Base-by-base conservation (phyloP, 129 eudicot genomes). In the Tagetes erecta region DNA sequence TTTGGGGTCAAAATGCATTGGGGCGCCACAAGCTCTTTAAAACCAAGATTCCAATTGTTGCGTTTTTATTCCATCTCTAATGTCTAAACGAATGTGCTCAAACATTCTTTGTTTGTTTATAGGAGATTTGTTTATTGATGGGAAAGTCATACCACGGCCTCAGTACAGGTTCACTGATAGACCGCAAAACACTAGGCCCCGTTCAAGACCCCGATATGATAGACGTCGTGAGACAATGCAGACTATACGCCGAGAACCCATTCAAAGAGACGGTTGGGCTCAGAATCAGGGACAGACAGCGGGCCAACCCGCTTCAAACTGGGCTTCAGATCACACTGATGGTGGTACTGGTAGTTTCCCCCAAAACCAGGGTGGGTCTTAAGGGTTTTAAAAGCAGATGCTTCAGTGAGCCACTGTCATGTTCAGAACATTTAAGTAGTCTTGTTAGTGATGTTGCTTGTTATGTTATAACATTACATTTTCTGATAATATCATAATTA, bases 61-160 rank as follows among this genome's bases (percentile, higher is more conserved):
- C 62, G 30, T 59, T 68, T 2, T 33, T 41, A 20, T 67, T 53
- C 80, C 42, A 11, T 73, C 6, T 27, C 9, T 39, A 13, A 57
- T 65, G 6, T 3, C 49, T 35, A 9, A 6, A 10, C 63, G 11
- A 5, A 37, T 36, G 33, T 67, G 8, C 65, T 20, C 33, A 8
- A 40, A 4, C 30, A 4, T 45, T 1, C 7, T 68, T 31, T 52
- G 62, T 10, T 64, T 77, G 40, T 78, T 34, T 83, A 39, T 72
- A 94, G 97, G 98, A 14, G 98, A 94, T 78, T 77, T 86, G 65
- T 90, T 83, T 79, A 78, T 88, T 20, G 98, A 90, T 69, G 97
- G 98, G 47, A 88, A 90, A 78, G 98, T 90, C 60, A 94, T 88
- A 50, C 96, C 83, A 3, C 82, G 98, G 71, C 98, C 98, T 40